Conservation (phyloP, 495 filamentous ascomycete genomes). For the Neurospora africana region DNA sequence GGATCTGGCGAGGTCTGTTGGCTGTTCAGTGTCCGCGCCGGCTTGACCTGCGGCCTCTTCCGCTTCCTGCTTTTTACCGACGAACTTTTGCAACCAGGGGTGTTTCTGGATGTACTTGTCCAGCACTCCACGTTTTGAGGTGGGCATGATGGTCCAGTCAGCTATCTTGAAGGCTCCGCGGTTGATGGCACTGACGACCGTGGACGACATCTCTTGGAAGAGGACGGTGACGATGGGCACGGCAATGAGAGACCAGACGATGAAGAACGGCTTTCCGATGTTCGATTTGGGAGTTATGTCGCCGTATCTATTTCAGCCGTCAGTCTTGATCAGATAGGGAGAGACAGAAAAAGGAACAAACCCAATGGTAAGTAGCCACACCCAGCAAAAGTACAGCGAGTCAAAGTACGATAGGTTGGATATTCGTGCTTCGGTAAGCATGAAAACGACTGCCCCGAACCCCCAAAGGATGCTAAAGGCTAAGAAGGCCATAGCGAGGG, state of each 20-base stretch:
- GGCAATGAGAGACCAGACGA: slow-evolving; percentile 70
- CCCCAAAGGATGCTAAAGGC: slow-evolving; percentile 61
- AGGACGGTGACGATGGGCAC: slow-evolving; percentile 68
- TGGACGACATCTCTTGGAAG: slow-evolving; percentile 60
- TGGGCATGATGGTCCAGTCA: slow-evolving; percentile 56
- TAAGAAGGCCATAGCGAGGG: slow-evolving; percentile 45
- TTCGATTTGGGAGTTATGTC: slow-evolving; percentile 56
- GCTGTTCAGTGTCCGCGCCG: neutral
- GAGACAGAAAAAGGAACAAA: neutral
- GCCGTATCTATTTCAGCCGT: slow-evolving; percentile 39
- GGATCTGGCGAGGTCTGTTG: neutral
- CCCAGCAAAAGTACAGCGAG: slow-evolving; percentile 65
- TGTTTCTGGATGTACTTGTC: neutral
- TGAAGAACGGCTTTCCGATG: slow-evolving; percentile 64
- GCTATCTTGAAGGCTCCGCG: slow-evolving; percentile 55
- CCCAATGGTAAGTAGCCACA: slow-evolving; percentile 63
- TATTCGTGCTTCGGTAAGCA: slow-evolving; percentile 26
- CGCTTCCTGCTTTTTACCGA: neutral
- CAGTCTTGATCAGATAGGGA: neutral
- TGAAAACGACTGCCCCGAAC: slow-evolving; percentile 59
- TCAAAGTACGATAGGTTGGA: slow-evolving; percentile 60
- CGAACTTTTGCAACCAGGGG: neutral
- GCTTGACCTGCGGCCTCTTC: neutral
- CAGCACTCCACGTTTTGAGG: neutral
- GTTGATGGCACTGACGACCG: slow-evolving; percentile 51